Conservation (phyloP, 371 early-diverging fungal species). For the Saksenaea oblongispora region DNA sequence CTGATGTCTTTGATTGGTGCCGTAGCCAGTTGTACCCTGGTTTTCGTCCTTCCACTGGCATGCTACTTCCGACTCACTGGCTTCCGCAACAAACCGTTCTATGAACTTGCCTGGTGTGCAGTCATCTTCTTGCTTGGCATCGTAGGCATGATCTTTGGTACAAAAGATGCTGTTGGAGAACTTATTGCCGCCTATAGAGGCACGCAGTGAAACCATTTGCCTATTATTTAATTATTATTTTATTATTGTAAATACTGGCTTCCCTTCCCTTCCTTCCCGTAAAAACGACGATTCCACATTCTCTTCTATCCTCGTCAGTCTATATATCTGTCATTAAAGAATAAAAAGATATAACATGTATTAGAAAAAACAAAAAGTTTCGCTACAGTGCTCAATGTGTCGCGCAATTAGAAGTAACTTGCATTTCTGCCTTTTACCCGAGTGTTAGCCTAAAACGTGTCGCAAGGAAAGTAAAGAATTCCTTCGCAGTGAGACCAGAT, state of each 20-base stretch:
- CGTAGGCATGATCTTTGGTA: slow-evolving; percentile 75
- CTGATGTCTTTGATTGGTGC: slow-evolving; percentile 86
- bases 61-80: slow-evolving; percentile 79
- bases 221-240: not conserved
- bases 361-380: too few species aligned
- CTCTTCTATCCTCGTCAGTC: not conserved
- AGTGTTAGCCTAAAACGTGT: too few species aligned
- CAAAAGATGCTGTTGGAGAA: slow-evolving; percentile 64
- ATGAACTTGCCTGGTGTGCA: slow-evolving; percentile 60
- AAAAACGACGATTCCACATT: too few species aligned
- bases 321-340: too few species aligned
- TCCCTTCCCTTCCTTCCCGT: too few species aligned
- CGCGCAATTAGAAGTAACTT: too few species aligned
- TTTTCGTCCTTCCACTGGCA: slow-evolving; percentile 84
- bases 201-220: not conserved
- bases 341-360: too few species aligned
- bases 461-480: not conserved
- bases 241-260: not conserved
- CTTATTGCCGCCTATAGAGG: slow-evolving; percentile 24
- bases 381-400: too few species aligned
- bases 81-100: slow-evolving; percentile 52
- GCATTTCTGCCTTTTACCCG: not conserved
- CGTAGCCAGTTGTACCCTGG: slow-evolving; percentile 72
- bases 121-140: slow-evolving; percentile 67
- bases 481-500: not conserved